Evolutionary conservation across 805 yeast genomes (phyloP), one percentile per base, ranked within the genome.

Genomic region (Suhomyces sp.): DNA sequence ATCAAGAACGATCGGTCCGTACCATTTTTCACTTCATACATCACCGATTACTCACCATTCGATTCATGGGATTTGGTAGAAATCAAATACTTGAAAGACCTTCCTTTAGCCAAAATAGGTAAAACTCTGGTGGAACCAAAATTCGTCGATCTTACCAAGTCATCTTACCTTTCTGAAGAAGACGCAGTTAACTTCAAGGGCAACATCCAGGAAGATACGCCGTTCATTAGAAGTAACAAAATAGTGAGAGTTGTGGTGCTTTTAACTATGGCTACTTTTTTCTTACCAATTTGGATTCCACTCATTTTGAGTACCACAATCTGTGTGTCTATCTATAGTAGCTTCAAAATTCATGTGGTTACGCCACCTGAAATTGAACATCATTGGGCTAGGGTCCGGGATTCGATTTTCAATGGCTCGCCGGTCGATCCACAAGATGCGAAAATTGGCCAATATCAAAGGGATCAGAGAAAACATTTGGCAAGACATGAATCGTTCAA

Each of bases 1-100:
- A 72, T 82, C 16, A 71, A 79, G 37, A 81, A 85, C 52, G 98
- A 90, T 58, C 70, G 96, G 40, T 77, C 95, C 0, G 98, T 90
- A 6, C 82, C 91, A 11, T 91, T 88, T 56, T 85, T 79, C 61
- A 87, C 97, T 0, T 72, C 95, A 0, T 88, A 70, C 56, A 82
- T 91, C 39, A 71, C 91, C 3, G 71, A 79, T 19, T 74, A 71
- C 40, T 78, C 85, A 36, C 95, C 96, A 2, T 88, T 88, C 54
- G 79, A 79, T 22, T 61, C 65, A 31, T 73, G 76, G 72, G 72
- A 71, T 31, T 51, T 53, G 13, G 54, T 74, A 33, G 70, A 68
- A 26, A 63, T 79, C 37, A 64, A 66, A 21, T 79, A 67, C 48
- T 62, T 79, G 22, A 62, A 67, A 5, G 69, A 65, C 33, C 50